Evolutionary conservation across 1,284 basidiomycete genomes (phyloP).

Genomic region (Stygiomarasmius scandens): DNA sequence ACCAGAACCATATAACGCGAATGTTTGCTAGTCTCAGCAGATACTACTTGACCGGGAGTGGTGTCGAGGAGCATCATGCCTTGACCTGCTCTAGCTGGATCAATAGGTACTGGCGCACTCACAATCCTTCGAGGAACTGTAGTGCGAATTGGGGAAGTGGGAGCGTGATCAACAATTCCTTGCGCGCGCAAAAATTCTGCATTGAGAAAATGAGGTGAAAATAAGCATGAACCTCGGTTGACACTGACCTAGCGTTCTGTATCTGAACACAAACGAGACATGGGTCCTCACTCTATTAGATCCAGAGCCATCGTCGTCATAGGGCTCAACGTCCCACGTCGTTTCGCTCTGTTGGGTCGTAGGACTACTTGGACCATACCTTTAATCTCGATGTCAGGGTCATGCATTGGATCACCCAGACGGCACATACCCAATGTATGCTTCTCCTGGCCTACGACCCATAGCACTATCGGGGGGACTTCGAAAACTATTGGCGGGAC

Average conservation of each 20-base stretch:
- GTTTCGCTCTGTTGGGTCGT: conserved; percentile 40
- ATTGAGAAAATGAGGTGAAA: neutral
- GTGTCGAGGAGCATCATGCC: neutral
- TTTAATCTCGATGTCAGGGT: conserved; percentile 22
- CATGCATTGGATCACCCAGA: conserved; percentile 4
- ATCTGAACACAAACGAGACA: conserved; percentile 64
- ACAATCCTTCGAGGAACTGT: conserved; percentile 30
- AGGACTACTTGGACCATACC: conserved; percentile 47
- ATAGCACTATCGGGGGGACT: conserved; percentile 27
- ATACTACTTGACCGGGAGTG: neutral
- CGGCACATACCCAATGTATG: conserved; percentile 45
- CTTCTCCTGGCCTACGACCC: conserved; percentile 38
- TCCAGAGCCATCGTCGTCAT: conserved; percentile 35
- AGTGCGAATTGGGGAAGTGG: conserved; percentile 17
- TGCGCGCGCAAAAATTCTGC: conserved; percentile 47
- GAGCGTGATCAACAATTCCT: conserved; percentile 40
- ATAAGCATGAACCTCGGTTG: neutral
- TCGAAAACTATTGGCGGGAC: conserved; percentile 41
- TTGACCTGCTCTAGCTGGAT: conserved; percentile 4
- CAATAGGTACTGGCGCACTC: conserved; percentile 26
- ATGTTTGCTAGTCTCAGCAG: neutral
- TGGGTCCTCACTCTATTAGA: conserved; percentile 43
- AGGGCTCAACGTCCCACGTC: conserved; percentile 55
- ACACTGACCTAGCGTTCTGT: conserved; percentile 50
- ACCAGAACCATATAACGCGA: neutral